A percentile compares a stretch with the other conserved stretches of the same genome.
Evolutionary conservation across 345 rosid species (phyloP).

Genomic region (Lepidium aucheri): DNA sequence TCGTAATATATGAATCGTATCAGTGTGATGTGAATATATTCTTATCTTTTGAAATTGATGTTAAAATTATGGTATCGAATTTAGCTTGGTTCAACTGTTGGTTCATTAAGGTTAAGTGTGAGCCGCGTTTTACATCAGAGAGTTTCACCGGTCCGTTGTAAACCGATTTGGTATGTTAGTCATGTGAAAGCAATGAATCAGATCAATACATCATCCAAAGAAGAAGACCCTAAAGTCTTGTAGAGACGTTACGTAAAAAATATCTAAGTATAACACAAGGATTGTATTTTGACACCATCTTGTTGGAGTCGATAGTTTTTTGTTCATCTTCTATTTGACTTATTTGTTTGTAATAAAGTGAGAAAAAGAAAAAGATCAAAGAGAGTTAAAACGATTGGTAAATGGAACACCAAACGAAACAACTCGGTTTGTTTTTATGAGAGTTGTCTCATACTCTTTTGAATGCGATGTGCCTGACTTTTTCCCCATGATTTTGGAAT

Average conservation of each 20-base stretch:
- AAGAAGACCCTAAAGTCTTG: neutral
- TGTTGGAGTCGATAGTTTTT: neutral
- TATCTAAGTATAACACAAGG: neutral
- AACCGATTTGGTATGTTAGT: neutral
- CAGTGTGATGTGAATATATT: too few relatives aligned
- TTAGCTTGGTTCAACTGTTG: neutral
- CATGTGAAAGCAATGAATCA: neutral
- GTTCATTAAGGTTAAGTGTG: neutral
- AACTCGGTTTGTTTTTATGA: conserved; percentile 21
- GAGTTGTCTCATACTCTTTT: conserved; percentile 18
- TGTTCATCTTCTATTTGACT: neutral
- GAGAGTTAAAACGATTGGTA: too few relatives aligned
- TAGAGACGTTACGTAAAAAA: neutral
- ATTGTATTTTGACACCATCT: neutral
- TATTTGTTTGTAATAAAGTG: neutral
- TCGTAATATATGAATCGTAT: neutral
- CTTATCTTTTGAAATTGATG: too few relatives aligned
- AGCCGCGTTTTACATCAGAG: neutral
- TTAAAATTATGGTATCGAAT: too few relatives aligned
- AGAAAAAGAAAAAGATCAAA: too few relatives aligned
- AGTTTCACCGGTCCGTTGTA: neutral
- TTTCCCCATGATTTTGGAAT: conserved; percentile 11
- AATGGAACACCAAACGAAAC: conserved; percentile 13
- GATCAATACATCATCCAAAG: neutral
- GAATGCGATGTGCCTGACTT: conserved; percentile 23